Conservation (phyloP, 1,284 basidiomycete genomes). For the Apiotrichum veenhuisii region DNA sequence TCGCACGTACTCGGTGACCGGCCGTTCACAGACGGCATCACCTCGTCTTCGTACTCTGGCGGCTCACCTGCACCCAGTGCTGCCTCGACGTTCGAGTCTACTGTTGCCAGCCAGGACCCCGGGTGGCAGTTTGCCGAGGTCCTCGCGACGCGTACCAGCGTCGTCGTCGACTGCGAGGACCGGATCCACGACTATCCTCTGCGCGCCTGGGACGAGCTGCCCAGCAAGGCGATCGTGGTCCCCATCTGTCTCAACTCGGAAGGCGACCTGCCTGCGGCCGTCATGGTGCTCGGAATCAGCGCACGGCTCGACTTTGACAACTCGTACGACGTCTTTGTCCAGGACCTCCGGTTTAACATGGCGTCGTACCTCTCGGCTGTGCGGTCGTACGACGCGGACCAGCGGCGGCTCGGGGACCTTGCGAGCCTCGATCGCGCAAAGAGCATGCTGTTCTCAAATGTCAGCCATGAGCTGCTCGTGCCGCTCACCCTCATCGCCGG, state of each 20-base stretch:
- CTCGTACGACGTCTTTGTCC: constrained; percentile 43
- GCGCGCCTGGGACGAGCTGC: constrained; percentile 46
- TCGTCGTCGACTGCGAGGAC: constrained; percentile 41
- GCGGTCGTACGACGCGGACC: constrained; percentile 29
- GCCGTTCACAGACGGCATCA: background rate
- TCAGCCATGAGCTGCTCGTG: constrained; percentile 48
- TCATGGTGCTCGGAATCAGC: constrained; percentile 49
- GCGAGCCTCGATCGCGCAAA: constrained; percentile 49
- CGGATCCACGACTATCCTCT: constrained; percentile 40
- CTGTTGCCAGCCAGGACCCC: background rate
- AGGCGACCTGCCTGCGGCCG: constrained; percentile 34
- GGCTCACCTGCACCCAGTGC: background rate
- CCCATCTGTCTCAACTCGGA: constrained; percentile 45
- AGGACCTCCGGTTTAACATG: constrained; percentile 23
- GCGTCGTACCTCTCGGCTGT: constrained; percentile 20
- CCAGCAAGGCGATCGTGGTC: constrained; percentile 46
- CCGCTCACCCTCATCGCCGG: constrained; percentile 49
- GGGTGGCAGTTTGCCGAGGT: constrained; percentile 44
- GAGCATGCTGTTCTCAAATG: constrained; percentile 43
- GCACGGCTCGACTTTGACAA: constrained; percentile 43
- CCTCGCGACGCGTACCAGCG: constrained; percentile 25
- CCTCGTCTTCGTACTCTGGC: background rate
- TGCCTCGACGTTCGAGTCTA: background rate
- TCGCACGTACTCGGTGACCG: too few species aligned
- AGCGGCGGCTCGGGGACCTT: constrained; percentile 46